A percentile compares a stretch with the other conserved stretches of the same genome.
phyloP scores from a whole-genome alignment of 768 basidiomycete genomes.

The Antrodiella citrinella region DNA sequence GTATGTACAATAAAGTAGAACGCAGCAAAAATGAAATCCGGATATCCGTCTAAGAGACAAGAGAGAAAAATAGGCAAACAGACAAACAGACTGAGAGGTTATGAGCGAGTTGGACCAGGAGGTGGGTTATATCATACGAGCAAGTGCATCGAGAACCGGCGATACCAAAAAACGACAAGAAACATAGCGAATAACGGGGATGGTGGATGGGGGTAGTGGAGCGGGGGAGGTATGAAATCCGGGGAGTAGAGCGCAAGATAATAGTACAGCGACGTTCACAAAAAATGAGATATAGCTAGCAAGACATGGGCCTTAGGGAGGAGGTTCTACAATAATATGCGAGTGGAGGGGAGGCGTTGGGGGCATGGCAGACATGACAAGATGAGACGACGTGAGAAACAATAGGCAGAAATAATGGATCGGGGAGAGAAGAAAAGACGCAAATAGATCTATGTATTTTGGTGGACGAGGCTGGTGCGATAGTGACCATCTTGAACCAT shows the following conservation, averaged over 20 bases:
- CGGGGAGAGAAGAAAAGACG: neutral
- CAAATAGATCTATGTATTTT: neutral
- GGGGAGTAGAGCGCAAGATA: neutral
- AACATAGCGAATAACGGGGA: neutral
- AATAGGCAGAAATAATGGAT: neutral
- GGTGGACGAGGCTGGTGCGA: neutral
- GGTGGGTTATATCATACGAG: neutral
- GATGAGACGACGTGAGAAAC: neutral
- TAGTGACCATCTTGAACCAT: neutral
- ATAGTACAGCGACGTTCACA: neutral
- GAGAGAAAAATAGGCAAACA: neutral
- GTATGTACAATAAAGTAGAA: too few relatives aligned
- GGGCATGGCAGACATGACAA: neutral
- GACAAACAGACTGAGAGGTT: too few relatives aligned
- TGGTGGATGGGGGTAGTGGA: neutral
- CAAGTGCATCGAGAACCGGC: neutral
- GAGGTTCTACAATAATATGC: neutral
- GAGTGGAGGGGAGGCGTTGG: neutral
- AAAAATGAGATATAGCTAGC: neutral
- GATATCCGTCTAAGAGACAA: neutral
- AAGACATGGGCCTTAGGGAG: neutral
- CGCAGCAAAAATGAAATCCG: too few relatives aligned
- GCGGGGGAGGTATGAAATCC: neutral
- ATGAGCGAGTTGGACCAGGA: neutral
- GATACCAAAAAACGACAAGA: neutral